These are phyloP conservation scores for Hypoxylon sp. DNA, from an alignment of 2,329 filamentous ascomycete species.

Conservation along the genomic window DNA sequence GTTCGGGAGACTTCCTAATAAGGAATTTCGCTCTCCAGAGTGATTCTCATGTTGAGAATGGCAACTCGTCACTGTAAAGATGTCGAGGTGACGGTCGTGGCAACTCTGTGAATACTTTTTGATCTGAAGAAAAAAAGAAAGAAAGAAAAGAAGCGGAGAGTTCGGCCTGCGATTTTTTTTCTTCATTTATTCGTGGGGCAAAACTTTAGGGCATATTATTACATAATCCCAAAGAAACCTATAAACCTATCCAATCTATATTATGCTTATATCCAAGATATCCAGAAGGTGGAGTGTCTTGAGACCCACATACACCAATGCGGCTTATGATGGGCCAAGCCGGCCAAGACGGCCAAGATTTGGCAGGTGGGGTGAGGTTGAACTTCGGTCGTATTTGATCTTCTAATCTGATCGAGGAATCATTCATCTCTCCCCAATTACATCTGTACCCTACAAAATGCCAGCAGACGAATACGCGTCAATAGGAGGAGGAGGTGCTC, in stretches of 20 bases:
- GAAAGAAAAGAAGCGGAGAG: constrained; percentile 49
- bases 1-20: constrained; percentile 75
- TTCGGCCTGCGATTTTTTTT: constrained; percentile 51
- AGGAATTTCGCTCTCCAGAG: constrained; percentile 72
- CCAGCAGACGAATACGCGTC: constrained; percentile 81
- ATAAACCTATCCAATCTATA: neutral
- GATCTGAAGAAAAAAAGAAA: constrained; percentile 68
- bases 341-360: too few relatives aligned
- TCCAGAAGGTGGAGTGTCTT: too few relatives aligned
- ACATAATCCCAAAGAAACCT: neutral
- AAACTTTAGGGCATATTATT: neutral
- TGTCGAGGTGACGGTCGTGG: constrained; percentile 73
- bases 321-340: too few relatives aligned
- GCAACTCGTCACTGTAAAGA: constrained; percentile 74
- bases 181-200: constrained; percentile 23
- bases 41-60: constrained; percentile 66
- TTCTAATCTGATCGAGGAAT: constrained; percentile 1
- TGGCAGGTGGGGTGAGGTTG: too few relatives aligned
- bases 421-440: neutral
- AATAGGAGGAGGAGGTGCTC: constrained; percentile 76
- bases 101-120: constrained; percentile 75
- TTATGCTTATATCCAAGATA: neutral
- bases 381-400: constrained; percentile 4
- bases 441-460: constrained; percentile 63
- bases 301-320: too few relatives aligned